These are phyloP conservation scores for Oryza brachyantha DNA, from an alignment of 176 grass and related monocot species.

Conservation along the genomic window DNA sequence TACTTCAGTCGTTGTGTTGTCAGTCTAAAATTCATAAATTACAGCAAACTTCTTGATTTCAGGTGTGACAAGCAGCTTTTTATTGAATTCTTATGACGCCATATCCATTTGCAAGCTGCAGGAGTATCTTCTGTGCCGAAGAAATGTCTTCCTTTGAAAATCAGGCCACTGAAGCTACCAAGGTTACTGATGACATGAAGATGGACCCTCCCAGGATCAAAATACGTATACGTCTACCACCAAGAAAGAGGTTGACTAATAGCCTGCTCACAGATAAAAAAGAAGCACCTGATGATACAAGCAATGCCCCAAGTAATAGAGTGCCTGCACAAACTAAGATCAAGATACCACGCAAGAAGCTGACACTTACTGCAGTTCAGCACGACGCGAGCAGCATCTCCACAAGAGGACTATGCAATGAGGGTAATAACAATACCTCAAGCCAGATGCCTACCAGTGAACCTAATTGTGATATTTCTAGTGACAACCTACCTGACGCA, in stretches of 20 bases:
- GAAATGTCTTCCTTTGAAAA: constrained; percentile 28
- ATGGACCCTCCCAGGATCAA: constrained; percentile 5
- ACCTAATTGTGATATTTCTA: no score
- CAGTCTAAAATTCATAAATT: background rate
- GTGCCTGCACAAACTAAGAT: background rate
- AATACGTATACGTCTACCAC: constrained; percentile 34
- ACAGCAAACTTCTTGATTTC: constrained; percentile 15
- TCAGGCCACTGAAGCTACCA: constrained; percentile 29
- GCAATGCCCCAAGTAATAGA: background rate
- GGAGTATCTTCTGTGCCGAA: constrained; percentile 5
- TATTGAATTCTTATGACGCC: background rate
- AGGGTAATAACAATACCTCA: no score
- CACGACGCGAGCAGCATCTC: no score
- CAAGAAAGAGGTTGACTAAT: constrained; percentile 14
- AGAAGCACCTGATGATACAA: background rate
- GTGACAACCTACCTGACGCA: no score
- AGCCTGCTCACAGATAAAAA: background rate
- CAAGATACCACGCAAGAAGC: background rate
- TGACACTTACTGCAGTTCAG: no score
- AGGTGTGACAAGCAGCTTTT: background rate
- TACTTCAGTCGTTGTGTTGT: background rate
- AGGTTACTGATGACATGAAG: constrained; percentile 3
- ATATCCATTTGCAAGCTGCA: constrained; percentile 19
- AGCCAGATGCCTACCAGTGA: no score
- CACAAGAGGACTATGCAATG: no score